Conservation (phyloP, 371 early-diverging fungal species). For the Mucor velutinosus region DNA sequence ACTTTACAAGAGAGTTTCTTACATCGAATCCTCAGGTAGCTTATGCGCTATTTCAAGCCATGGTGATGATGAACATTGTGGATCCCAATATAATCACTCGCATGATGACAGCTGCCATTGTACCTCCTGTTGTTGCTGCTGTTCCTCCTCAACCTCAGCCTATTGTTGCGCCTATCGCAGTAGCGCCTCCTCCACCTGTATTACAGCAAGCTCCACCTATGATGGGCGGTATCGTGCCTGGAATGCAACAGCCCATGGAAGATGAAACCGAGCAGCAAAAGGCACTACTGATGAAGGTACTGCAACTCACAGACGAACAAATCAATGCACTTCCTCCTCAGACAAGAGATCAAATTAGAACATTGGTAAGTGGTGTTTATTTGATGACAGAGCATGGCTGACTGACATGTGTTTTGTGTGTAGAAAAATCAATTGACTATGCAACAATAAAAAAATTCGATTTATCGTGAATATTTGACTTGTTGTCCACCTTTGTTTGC, state of each 20-base stretch:
- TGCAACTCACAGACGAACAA: conserved; percentile 56
- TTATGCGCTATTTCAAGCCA: conserved; percentile 86
- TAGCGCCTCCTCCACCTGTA: conserved; percentile 17
- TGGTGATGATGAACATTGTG: conserved; percentile 82
- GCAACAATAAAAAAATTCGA: conserved; percentile 15
- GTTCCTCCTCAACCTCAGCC: conserved; percentile 14
- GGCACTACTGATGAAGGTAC: conserved; percentile 54
- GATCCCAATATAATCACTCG: conserved; percentile 74
- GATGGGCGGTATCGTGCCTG: conserved; percentile 15
- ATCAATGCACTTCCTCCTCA: conserved; percentile 58
- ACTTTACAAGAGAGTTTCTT: conserved; percentile 71
- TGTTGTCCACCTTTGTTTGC: conserved; percentile 48
- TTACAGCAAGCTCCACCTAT: conserved; percentile 21
- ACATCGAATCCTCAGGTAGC: conserved; percentile 81
- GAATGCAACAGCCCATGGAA: conserved; percentile 11
- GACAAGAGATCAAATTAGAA: conserved; percentile 55
- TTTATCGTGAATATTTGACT: conserved; percentile 43
- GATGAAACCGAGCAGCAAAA: conserved; percentile 52
- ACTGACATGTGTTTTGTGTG: not conserved
- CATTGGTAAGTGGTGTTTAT: conserved; percentile 42
- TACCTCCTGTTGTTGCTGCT: conserved; percentile 1
- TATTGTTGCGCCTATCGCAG: conserved; percentile 23
- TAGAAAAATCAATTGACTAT: conserved; percentile 39
- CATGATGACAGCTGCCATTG: conserved; percentile 37
- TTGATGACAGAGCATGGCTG: not conserved